These are phyloP conservation scores for Zasmidium cellare DNA, from an alignment of 2,329 filamentous ascomycete species.

Conservation along the genomic window DNA sequence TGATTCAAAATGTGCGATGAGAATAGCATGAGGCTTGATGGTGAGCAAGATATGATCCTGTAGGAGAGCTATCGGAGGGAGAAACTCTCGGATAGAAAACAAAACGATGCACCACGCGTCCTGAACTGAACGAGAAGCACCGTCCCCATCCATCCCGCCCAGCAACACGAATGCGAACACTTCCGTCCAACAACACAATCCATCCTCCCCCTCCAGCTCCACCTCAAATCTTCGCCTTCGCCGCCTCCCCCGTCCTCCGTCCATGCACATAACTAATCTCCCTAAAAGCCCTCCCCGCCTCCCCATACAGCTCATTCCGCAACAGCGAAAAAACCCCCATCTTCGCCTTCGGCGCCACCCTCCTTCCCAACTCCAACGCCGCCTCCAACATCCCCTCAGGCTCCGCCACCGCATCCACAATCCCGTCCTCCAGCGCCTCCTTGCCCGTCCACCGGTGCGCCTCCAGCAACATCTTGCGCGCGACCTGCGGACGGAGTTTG, in stretches of 20 bases:
- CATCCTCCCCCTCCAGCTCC: not conserved
- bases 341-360: constrained; percentile 43
- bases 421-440: constrained; percentile 52
- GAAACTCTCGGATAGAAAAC: too few species aligned
- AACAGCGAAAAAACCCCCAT: constrained; percentile 55
- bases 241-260: constrained; percentile 41
- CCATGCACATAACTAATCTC: constrained; percentile 57
- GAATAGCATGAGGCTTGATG: too few species aligned
- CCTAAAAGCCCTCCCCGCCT: constrained; percentile 52
- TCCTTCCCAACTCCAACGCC: constrained; percentile 46
- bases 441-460: constrained; percentile 56
- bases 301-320: constrained; percentile 55
- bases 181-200: too few species aligned
- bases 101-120: too few species aligned
- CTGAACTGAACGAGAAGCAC: too few species aligned
- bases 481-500: constrained; percentile 53
- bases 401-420: constrained; percentile 54
- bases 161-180: too few species aligned
- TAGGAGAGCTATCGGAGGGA: too few species aligned
- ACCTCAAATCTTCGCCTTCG: constrained; percentile 52
- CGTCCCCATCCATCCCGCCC: too few species aligned
- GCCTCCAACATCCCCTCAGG: constrained; percentile 51
- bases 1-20: too few species aligned
- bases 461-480: constrained; percentile 57
- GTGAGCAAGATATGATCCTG: too few species aligned